Evolutionary conservation across 2,329 filamentous ascomycete genomes (phyloP), one percentile per base, ranked within the genome.

Genomic region (Gremmenia infestans): DNA sequence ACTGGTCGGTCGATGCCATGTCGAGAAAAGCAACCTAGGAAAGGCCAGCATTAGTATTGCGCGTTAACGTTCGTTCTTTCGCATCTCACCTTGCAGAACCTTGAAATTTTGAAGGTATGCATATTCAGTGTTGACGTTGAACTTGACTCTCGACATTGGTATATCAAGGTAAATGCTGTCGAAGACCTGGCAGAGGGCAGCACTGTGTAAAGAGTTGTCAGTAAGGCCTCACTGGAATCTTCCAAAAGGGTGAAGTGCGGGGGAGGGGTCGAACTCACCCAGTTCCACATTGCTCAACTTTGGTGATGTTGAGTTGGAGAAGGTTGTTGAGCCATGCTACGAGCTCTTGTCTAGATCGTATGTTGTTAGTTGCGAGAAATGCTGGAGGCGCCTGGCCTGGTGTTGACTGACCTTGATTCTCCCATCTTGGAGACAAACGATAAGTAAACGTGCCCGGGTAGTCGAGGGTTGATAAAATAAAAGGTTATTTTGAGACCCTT

Each of bases 41-140:
- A 32, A 17, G 11, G 11, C 17, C 8, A 19, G 22, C 19, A 35
- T 40, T 17, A 36, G 39, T 9, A 40, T 45, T 36, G 49, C 32
- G 14, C 19, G 4, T n/a, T 47, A 7, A 40, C 5, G 14, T 15
- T 40, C 15, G 37, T 40, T 15, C 17, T 48, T 45, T 54, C 25
- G 42, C 11, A 56, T 53, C 61, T 51, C 78, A 96, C 92, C 96
- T 76, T 97, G 93, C 64, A 99, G 80, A 67, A 97, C 81, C 75
- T 99, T 99, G 82, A 97, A 99, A 74, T 99, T 99, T 76, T 96
- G 90, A 59, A 97, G 85, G 74, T 99, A 99, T 64, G 91, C 89
- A 74, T 97, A 97, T 80, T 99, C 94, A 65, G 87, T 88, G 76
- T 92, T 97, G 70, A 93, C 93, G 72, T 97, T 96, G 82, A 99